Evolutionary conservation across 2,329 filamentous ascomycete genomes (phyloP), one percentile per base, ranked within the genome.

Genomic region (Monilinia fructigena): DNA sequence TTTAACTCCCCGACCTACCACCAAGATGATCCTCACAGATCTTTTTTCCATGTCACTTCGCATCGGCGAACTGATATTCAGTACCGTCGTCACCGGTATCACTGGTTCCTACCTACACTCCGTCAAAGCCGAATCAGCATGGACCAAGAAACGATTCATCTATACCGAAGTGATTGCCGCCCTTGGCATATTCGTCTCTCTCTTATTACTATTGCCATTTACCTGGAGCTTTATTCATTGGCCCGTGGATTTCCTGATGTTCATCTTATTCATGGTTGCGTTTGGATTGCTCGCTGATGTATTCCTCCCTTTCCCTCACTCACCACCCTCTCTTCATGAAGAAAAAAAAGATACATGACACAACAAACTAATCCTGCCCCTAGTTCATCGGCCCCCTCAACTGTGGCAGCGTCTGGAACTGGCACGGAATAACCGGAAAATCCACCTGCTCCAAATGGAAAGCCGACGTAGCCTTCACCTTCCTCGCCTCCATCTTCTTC

Each of bases 351-450:
- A 11, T 10, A 47, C 1, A 8, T 4, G 3, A 20, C 4, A 12
- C 6, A 31, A 5, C 8, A 35, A n/a, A 16, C 42, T 58, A 56
- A 58, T 3, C 26, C 1, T 23, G 10, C 18, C 14, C 20, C 18
- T 18, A 71, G 61, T 70, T 70, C 87, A 77, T 97, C 92, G 58
- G 96, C 83, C 77, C 96, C 91, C 72, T 91, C 90, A 91, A 96
- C 59, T 90, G 85, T 74, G 90, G 92, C 64, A 85, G 83, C 8
- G 87, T 85, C 47, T 97, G 85, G 75, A 97, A 93, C 75, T 96
- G 90, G 45, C 96, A 82, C 73, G 96, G 92, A 2, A 95, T 81
- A 1, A 97, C 85, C 76, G 97, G 93, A 1, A 93, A 88, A 70
- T 78, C 82, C 55, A 75, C 76, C n/a, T 94, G 90, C 77, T 82